These are phyloP conservation scores for Fusarium hainanense DNA, from an alignment of 2,329 filamentous ascomycete genomes.

Conservation along the genomic window DNA sequence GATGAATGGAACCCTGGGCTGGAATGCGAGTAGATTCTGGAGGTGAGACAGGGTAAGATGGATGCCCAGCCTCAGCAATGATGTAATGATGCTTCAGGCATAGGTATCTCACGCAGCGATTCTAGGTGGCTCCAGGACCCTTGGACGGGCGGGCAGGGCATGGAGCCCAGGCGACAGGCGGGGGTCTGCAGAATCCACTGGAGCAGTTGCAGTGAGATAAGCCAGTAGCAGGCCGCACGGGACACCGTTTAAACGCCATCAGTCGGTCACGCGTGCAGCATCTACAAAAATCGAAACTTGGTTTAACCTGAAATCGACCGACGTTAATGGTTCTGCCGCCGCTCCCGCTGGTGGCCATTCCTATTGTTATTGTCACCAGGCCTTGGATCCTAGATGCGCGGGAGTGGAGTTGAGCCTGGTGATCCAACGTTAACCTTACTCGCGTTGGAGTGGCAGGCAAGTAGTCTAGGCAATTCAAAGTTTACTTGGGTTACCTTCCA, in stretches of 20 bases:
- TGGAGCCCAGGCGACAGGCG: background rate
- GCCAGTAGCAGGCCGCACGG: conserved; percentile 26
- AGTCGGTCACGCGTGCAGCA: conserved; percentile 30
- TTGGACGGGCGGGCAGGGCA: background rate
- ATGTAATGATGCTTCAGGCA: conserved; percentile 19
- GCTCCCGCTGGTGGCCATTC: conserved; percentile 13
- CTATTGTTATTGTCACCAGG: conserved; percentile 20
- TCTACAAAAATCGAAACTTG: conserved; percentile 21
- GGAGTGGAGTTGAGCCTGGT: conserved; percentile 19
- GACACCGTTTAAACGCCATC: conserved; percentile 15
- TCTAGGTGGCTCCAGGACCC: conserved; percentile 11
- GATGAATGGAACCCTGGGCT: conserved; percentile 5
- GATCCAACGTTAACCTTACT: conserved; percentile 27
- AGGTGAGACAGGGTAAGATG: conserved; percentile 16
- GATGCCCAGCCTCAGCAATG: conserved; percentile 13
- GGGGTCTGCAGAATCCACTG: conserved; percentile 13
- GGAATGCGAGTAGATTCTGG: conserved; percentile 13
- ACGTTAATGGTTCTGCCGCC: conserved; percentile 17
- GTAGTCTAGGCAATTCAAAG: background rate
- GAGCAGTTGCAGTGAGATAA: conserved; percentile 8
- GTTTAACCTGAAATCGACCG: conserved; percentile 12
- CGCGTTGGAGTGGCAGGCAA: conserved; percentile 8
- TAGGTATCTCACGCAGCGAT: conserved; percentile 4
- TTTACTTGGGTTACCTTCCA: background rate
- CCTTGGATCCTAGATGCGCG: background rate